phyloP scores from a whole-genome alignment of 2,329 filamentous ascomycete species.

The Kalmusia sp. region DNA sequence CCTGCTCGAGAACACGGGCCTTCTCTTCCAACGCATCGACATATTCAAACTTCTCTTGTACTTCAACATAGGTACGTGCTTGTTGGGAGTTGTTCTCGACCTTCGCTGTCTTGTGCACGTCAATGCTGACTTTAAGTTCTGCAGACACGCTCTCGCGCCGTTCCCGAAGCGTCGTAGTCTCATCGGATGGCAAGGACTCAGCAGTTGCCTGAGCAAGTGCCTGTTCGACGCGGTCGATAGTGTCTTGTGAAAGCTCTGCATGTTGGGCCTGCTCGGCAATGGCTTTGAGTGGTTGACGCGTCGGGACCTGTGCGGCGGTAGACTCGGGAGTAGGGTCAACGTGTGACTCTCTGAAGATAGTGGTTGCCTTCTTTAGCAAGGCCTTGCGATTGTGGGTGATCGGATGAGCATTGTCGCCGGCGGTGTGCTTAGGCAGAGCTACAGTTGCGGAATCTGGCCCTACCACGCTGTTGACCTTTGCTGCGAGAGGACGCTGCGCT shows the following conservation, averaged over 20 bases:
- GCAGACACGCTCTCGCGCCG: conserved; percentile 1
- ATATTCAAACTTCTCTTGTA: conserved; percentile 42
- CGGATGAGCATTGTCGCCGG: conserved; percentile 34
- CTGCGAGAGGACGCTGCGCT: conserved; percentile 64
- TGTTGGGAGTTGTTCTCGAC: conserved; percentile 16
- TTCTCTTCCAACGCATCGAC: conserved; percentile 48
- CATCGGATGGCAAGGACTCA: conserved; percentile 16
- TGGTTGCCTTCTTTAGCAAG: conserved; percentile 59
- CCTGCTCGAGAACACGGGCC: conserved; percentile 42
- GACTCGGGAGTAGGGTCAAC: conserved; percentile 26
- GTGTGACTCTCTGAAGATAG: conserved; percentile 61
- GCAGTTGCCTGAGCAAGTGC: conserved; percentile 19
- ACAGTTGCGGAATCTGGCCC: conserved; percentile 23
- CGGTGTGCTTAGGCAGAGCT: conserved; percentile 30
- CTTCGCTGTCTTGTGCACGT: conserved; percentile 20
- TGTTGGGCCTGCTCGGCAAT: conserved; percentile 31
- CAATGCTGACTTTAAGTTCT: background rate
- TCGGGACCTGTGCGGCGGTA: conserved; percentile 22
- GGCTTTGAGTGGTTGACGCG: conserved; percentile 29
- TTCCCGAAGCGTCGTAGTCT: background rate
- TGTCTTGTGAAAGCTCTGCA: conserved; percentile 28
- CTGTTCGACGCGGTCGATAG: conserved; percentile 8
- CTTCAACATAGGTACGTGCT: conserved; percentile 20
- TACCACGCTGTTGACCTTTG: conserved; percentile 28
- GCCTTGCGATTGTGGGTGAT: conserved; percentile 55